Evolutionary conservation across 257 asterid genomes (phyloP).

Genomic region (Agastache rugosa): DNA sequence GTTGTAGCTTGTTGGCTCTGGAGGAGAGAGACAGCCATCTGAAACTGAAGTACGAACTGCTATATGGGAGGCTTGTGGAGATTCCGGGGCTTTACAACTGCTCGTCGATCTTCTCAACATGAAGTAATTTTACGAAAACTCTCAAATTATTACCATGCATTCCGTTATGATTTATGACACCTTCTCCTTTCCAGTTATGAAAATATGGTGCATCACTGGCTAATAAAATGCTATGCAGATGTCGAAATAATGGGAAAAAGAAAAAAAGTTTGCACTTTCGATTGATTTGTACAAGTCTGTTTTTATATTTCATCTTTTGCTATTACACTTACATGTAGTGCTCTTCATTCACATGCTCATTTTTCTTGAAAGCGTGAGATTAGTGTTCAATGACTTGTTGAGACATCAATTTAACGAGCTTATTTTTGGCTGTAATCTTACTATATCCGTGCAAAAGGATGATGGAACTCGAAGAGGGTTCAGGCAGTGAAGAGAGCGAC

Average conservation of each 20-base stretch:
- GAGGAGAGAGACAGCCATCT: constrained; percentile 73
- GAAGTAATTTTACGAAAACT: constrained; percentile 56
- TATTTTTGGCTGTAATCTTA: neutral
- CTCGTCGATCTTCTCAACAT: constrained; percentile 86
- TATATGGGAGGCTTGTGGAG: constrained; percentile 94
- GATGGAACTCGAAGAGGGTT: constrained; percentile 86
- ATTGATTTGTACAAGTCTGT: neutral
- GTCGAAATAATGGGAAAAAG: neutral
- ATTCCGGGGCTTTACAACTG: constrained; percentile 82
- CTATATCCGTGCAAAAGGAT: constrained; percentile 52
- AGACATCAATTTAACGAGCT: neutral
- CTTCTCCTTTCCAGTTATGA: neutral
- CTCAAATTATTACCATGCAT: neutral
- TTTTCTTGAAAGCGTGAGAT: neutral
- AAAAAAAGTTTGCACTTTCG: neutral
- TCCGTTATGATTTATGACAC: neutral
- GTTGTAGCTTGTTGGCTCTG: constrained; percentile 73
- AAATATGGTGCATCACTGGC: too few species aligned
- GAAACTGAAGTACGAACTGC: constrained; percentile 82
- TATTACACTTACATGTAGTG: neutral
- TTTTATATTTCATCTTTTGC: neutral
- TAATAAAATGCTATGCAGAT: neutral
- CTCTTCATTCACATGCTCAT: neutral
- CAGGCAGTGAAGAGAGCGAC: constrained; percentile 78
- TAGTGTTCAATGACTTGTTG: neutral